These are phyloP conservation scores for Penicillium taxi DNA, from an alignment of 495 filamentous ascomycete species.

Conservation along the genomic window DNA sequence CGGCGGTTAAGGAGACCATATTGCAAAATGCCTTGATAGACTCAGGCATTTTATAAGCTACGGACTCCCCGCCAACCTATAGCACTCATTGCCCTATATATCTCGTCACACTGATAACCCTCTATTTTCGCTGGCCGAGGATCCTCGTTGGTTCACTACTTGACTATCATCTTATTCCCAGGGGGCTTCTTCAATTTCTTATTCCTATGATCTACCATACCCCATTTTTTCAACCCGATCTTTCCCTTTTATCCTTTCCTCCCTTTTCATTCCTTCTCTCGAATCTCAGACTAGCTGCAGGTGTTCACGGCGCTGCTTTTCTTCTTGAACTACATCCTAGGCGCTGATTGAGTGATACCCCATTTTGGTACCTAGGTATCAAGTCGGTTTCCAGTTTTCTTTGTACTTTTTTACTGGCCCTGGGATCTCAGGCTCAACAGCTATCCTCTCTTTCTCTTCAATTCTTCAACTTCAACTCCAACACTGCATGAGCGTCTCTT, in stretches of 20 bases:
- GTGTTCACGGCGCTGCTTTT: slow-evolving; percentile 27
- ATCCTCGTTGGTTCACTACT: too few species aligned
- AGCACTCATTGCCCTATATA: background rate
- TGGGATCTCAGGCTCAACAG: slow-evolving; percentile 1
- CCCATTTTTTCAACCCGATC: slow-evolving; percentile 8
- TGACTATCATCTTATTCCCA: too few species aligned
- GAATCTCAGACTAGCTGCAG: slow-evolving; percentile 27
- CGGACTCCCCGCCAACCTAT: too few species aligned
- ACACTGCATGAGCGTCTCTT: slow-evolving; percentile 3
- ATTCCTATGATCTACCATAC: slow-evolving; percentile 16
- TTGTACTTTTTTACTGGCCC: background rate
- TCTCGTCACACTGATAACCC: slow-evolving; percentile 1
- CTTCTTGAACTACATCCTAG: slow-evolving; percentile 21
- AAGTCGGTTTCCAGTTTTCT: slow-evolving; percentile 7
- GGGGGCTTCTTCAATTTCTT: too few species aligned
- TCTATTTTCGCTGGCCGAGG: slow-evolving; percentile 1
- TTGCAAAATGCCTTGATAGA: slow-evolving; percentile 97
- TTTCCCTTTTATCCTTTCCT: slow-evolving; percentile 13
- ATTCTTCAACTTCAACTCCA: slow-evolving; percentile 5
- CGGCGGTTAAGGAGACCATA: slow-evolving; percentile 97
- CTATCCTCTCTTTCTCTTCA: slow-evolving; percentile 1
- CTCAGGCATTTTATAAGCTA: slow-evolving; percentile 75
- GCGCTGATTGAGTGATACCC: slow-evolving; percentile 26
- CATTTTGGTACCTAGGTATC: slow-evolving; percentile 11
- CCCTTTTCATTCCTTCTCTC: slow-evolving; percentile 11